Conservation (phyloP, 805 yeast genomes). For the Suhomyces vadensis region DNA sequence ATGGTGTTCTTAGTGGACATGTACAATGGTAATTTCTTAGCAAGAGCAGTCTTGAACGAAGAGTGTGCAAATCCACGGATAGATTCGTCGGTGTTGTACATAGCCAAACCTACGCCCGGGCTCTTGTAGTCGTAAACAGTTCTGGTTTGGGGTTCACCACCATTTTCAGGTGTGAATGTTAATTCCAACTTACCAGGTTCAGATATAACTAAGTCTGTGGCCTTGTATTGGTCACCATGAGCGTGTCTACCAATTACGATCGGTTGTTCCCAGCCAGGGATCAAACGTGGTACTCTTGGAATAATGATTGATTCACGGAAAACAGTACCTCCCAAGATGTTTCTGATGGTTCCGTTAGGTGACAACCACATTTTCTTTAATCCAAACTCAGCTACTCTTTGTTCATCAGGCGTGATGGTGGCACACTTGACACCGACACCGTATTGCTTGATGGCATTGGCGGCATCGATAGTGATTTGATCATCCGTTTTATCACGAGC, state of each 20-base stretch:
- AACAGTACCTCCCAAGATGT: slow-evolving; percentile 79
- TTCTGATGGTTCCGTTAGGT: slow-evolving; percentile 83
- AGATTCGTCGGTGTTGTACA: slow-evolving; percentile 82
- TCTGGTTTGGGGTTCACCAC: slow-evolving; percentile 47
- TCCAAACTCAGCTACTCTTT: slow-evolving; percentile 70
- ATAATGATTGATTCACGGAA: slow-evolving; percentile 84
- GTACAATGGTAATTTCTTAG: slow-evolving; percentile 62
- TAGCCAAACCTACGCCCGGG: slow-evolving; percentile 75
- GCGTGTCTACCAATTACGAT: slow-evolving; percentile 87
- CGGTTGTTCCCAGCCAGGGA: slow-evolving; percentile 81
- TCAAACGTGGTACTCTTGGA: slow-evolving; percentile 72
- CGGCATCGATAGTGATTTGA: slow-evolving; percentile 75
- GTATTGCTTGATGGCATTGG: slow-evolving; percentile 68
- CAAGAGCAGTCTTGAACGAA: slow-evolving; percentile 72
- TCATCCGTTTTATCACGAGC: slow-evolving; percentile 72
- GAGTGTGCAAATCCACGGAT: slow-evolving; percentile 78
- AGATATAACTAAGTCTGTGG: slow-evolving; percentile 69
- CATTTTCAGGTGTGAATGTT: slow-evolving; percentile 63
- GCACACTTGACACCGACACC: slow-evolving; percentile 87
- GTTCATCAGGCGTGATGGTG: slow-evolving; percentile 82
- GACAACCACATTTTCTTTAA: slow-evolving; percentile 83
- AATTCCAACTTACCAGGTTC: slow-evolving; percentile 68
- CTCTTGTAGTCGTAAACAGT: slow-evolving; percentile 64
- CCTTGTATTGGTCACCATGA: slow-evolving; percentile 81
- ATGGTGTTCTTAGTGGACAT: slow-evolving; percentile 80